phyloP scores from a whole-genome alignment of 495 filamentous ascomycete genomes.

The Aspergillus steynii region DNA sequence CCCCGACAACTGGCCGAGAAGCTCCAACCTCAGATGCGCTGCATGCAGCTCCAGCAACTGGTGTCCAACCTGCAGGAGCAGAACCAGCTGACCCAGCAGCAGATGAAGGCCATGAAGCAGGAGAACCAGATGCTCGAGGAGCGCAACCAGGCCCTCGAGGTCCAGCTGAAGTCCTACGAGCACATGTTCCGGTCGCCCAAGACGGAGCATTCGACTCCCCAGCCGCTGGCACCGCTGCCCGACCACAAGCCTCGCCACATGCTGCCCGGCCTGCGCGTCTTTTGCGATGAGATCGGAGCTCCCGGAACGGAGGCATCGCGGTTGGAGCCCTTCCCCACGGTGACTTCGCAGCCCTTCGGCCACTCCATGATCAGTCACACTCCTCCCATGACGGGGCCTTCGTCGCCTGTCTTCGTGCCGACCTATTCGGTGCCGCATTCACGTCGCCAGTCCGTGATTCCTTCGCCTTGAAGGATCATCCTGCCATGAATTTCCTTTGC shows the following conservation, averaged over 20 bases:
- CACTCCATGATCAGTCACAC: conserved; percentile 35
- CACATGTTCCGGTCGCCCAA: conserved; percentile 45
- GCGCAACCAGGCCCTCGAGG: conserved; percentile 41
- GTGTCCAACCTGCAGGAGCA: conserved; percentile 42
- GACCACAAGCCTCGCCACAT: conserved; percentile 38
- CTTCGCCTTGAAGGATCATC: conserved; percentile 25
- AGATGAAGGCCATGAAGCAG: conserved; percentile 39
- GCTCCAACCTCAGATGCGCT: conserved; percentile 44
- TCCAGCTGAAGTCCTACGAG: conserved; percentile 45
- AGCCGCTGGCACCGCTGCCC: conserved; percentile 28
- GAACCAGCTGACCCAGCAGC: conserved; percentile 38
- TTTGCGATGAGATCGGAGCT: conserved; percentile 42
- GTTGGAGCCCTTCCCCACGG: conserved; percentile 28
- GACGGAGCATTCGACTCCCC: conserved; percentile 33
- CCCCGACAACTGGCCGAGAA: conserved; percentile 42
- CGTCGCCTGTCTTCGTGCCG: conserved; percentile 39
- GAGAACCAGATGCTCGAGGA: conserved; percentile 42
- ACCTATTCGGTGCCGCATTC: conserved; percentile 33
- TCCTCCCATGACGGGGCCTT: conserved; percentile 39
- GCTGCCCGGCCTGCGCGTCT: conserved; percentile 40
- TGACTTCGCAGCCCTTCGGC: conserved; percentile 34
- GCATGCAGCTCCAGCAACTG: conserved; percentile 45
- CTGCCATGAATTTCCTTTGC: conserved; percentile 18
- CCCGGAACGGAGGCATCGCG: conserved; percentile 27
- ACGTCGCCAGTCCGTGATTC: conserved; percentile 34